Evolutionary conservation across 768 basidiomycete genomes (phyloP), one percentile per base, ranked within the genome.

Genomic region (Collybiopsis luxurians): DNA sequence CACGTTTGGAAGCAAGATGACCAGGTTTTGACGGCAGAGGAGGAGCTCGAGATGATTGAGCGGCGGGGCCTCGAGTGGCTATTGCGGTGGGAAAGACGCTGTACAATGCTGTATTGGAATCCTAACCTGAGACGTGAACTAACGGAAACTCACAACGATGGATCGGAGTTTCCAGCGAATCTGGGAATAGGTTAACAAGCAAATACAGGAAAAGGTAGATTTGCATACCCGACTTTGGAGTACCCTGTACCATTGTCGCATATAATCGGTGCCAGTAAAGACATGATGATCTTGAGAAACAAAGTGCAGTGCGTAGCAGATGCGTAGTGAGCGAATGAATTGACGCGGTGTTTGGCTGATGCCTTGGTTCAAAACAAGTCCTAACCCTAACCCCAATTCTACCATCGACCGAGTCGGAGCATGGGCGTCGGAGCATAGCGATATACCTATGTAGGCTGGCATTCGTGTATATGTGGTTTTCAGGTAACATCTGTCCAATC

Each of bases 71-170:
- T 60, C 92, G 83, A 12, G 94, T 95, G 3, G 96, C 92, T 62
- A 98, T 98, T 27, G 95, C 95, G 7, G 96, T 98, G 1, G 97
- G 96, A 68, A 98, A 97, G n/a, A 98, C 95, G 68, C 91, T 94
- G 59, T 23, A 56, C 34, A 23, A 49, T 19, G 50, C 31, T 51
- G 11, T 24, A 40, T 48, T 60, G 46, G 42, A 31, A 21, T 30
- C 34, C 30, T 24, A 15, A 27, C 15, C 24, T 23, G 2, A 52
- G 53, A 44, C 27, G 19, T 44, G 49, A 31, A 31, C 9, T 7
- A 21, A 43, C 48, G 48, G 50, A 52, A 31, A 81, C 90, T 73
- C 69, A 93, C 91, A 96, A 99, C 9, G 96, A 98, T 19, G 97
- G 97, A 75, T 98, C 95, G 45, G 94, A 97, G 75, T 99, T 99